Percentiles rank a stretch among this genome's conserved stretches.
Evolutionary conservation across 305 asterid genomes (phyloP).

Genomic region (Fraxinus platypoda): DNA sequence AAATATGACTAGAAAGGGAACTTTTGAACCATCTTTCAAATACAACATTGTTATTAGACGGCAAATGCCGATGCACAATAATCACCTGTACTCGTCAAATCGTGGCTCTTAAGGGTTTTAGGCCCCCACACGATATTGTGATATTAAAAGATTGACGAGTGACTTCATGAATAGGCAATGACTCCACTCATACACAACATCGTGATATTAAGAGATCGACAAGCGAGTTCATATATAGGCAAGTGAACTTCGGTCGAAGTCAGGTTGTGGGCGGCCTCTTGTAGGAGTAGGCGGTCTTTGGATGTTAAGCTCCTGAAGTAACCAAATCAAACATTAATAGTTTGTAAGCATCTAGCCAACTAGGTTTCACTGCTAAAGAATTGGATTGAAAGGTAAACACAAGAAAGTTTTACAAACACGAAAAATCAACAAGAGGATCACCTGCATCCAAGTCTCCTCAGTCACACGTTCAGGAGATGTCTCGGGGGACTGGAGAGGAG

Average conservation of each 20-base stretch:
- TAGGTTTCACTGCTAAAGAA: background rate
- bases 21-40: constrained; percentile 1
- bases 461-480: constrained; percentile 84
- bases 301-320: constrained; percentile 82
- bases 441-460: constrained; percentile 99
- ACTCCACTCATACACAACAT: background rate
- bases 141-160: background rate
- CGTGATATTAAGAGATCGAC: constrained; percentile 1
- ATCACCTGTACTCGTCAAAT: background rate
- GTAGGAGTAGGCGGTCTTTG: constrained; percentile 99
- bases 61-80: background rate
- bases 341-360: background rate
- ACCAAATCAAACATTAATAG: constrained; percentile 12
- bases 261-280: constrained; percentile 96
- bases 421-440: constrained; percentile 13
- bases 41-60: constrained; percentile 17
- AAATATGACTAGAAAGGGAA: constrained; percentile 14
- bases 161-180: background rate
- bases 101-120: background rate
- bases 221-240: constrained; percentile 60
- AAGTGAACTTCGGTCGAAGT: constrained; percentile 82
- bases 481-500: constrained; percentile 90
- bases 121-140: background rate
- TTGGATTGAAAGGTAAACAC: background rate
- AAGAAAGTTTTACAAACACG: background rate